Evolutionary conservation across 208 protist species (phyloP).

Genomic region (Borovskyia barvae): DNA sequence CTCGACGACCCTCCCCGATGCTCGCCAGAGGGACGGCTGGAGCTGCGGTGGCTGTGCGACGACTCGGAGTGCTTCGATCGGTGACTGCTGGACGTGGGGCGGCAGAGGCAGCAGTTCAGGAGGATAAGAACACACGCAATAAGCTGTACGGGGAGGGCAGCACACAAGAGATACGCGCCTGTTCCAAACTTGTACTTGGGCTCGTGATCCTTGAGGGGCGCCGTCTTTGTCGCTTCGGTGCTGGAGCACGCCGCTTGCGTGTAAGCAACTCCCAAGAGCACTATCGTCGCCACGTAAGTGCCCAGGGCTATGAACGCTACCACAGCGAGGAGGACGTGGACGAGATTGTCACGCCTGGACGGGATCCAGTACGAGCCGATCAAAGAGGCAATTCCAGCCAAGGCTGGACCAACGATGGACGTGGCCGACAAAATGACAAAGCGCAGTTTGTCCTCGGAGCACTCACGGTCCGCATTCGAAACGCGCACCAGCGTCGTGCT

Average conservation of each 20-base stretch:
- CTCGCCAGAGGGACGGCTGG: neutral
- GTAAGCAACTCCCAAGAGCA: conserved; percentile 14
- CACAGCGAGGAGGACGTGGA: conserved; percentile 24
- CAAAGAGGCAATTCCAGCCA: conserved; percentile 12
- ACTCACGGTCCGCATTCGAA: conserved; percentile 6
- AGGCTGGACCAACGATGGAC: conserved; percentile 13
- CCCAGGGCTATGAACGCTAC: conserved; percentile 20
- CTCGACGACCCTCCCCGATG: too few species aligned
- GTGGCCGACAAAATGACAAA: conserved; percentile 13
- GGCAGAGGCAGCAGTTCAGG: conserved; percentile 13
- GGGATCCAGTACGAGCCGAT: conserved; percentile 21
- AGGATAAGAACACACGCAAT: conserved; percentile 2
- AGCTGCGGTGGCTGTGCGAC: neutral
- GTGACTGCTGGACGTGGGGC: neutral
- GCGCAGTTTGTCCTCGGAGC: conserved; percentile 1
- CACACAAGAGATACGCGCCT: conserved; percentile 22
- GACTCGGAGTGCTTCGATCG: too few species aligned
- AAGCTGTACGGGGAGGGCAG: conserved; percentile 19
- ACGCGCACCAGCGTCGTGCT: neutral
- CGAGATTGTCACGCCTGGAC: conserved; percentile 15
- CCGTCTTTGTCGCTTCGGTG: neutral
- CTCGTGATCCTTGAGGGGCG: neutral
- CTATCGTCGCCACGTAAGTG: conserved; percentile 18
- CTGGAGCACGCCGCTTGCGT: conserved; percentile 1
- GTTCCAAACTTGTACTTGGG: conserved; percentile 18